phyloP scores from a whole-genome alignment of 176 grass and related monocot genomes.

The Cenchrus purpureus region DNA sequence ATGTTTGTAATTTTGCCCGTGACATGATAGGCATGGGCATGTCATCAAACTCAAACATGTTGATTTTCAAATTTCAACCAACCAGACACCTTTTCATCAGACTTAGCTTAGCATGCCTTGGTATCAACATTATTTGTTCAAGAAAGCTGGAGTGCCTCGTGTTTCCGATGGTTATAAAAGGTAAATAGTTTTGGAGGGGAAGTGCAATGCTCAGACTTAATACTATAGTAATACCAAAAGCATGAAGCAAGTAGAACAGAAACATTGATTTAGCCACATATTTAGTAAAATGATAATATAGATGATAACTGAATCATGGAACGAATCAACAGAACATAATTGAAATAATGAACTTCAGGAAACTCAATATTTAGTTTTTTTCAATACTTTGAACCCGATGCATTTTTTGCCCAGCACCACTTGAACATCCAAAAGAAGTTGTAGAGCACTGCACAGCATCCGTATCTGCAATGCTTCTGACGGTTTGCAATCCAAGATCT shows the following conservation, averaged over 20 bases:
- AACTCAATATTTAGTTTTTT: conserved; percentile 5
- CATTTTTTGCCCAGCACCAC: conserved; percentile 30
- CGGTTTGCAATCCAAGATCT: conserved; percentile 45
- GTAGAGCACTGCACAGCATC: conserved; percentile 30
- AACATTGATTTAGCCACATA: neutral
- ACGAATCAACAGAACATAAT: conserved; percentile 20
- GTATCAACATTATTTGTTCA: conserved; percentile 12
- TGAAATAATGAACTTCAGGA: conserved; percentile 16
- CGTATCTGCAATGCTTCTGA: conserved; percentile 45
- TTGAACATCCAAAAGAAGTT: conserved; percentile 26
- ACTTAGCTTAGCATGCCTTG: neutral
- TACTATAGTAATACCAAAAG: neutral
- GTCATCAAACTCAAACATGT: neutral
- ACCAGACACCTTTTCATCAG: no score
- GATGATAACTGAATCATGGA: conserved; percentile 1
- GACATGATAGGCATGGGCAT: neutral
- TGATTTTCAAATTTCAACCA: no score
- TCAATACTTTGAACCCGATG: conserved; percentile 36
- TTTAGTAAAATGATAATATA: conserved; percentile 19
- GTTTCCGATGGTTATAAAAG: conserved; percentile 19
- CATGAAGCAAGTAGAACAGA: neutral
- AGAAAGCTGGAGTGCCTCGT: neutral
- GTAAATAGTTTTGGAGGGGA: no score
- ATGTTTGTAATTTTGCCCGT: neutral
- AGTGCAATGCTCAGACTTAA: conserved; percentile 19